Evolutionary conservation across 768 basidiomycete species (phyloP), one percentile per base, ranked within the genome.

Genomic region (Mycena chlorophos): DNA sequence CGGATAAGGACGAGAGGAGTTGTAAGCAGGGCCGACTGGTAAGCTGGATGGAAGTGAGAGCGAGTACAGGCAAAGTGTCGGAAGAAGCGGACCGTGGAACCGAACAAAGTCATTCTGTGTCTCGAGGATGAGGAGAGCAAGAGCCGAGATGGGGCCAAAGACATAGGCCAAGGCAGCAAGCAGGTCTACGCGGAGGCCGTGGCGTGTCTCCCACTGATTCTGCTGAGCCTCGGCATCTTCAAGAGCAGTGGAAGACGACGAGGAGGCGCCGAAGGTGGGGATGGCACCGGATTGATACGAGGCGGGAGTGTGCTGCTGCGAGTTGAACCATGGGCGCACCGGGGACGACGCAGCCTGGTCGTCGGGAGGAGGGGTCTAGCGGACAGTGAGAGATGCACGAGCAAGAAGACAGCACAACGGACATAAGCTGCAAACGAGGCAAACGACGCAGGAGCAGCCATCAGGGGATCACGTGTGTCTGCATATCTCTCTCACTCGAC

Each of bases 91-190:
- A 88, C 88, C 86, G 66, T 89, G 88, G 67, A 90, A 91, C 51
- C 89, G 83, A 55, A 90, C 82, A 58, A 82, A 87, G 68, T 90
- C 86, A 63, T 87, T 88, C 57, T 82, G 80, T 10, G 85, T 91
- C 70, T 91, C 89, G n/a, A 85, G 58, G n/a, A 89, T 77, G 10
- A 91, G 77, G 28, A 90, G 68, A 1, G 75, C 25, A 27, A 91
- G 69, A 2, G 89, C 90, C 51, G 87, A 84, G 20, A 90, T 65
- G 0, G 87, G 90, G 5, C 89, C 89, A 0, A 88, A 69, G 0
- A 89, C 30, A 67, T 91, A 91, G 3, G 84, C 79, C 47, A 76
- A 73, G 4, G 85, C 85, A 16, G 87, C 82, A 52, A 87, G 71
- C 22, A 87, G 48, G 67, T 91, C 87, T 13, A 90, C 82, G 59